Percentiles rank a stretch among this genome's conserved stretches.
Evolutionary conservation across 192 early-diverging fungal species (phyloP).

Genomic region (Mortierella claussenii): DNA sequence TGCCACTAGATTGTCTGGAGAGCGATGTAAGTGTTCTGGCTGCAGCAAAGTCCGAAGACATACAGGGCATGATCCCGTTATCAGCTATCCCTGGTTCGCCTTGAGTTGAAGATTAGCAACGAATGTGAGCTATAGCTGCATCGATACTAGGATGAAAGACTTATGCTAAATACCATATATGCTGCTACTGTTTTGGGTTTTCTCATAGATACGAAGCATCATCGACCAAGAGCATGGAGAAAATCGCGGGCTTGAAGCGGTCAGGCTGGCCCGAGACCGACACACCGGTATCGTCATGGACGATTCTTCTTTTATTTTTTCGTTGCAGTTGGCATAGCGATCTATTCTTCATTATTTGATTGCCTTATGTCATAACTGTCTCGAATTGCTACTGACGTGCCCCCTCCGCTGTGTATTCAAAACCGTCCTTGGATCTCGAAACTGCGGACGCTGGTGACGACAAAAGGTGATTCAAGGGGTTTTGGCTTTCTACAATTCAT

Average conservation of each 20-base stretch:
- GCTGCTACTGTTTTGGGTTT: too few species aligned
- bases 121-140: too few species aligned
- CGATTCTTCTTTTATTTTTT: background rate
- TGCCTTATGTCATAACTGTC: too few species aligned
- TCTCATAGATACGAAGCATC: slow-evolving; percentile 20
- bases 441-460: background rate
- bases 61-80: background rate
- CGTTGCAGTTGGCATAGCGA: too few species aligned
- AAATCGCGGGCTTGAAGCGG: slow-evolving; percentile 25
- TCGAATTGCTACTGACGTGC: too few species aligned
- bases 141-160: too few species aligned
- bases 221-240: slow-evolving; percentile 19
- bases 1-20: slow-evolving; percentile 23
- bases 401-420: too few species aligned
- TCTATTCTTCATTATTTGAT: too few species aligned
- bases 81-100: background rate
- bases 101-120: background rate
- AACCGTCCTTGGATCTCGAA: too few species aligned
- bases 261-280: slow-evolving; percentile 31
- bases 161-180: too few species aligned
- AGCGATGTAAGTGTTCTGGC: too few species aligned
- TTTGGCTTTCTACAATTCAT: slow-evolving; percentile 36
- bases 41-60: too few species aligned
- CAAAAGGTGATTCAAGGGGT: slow-evolving; percentile 31
- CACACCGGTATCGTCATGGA: slow-evolving; percentile 31